phyloP scores from a whole-genome alignment of 2,329 filamentous ascomycete species.

The Pseudogymnoascus verrucosus region DNA sequence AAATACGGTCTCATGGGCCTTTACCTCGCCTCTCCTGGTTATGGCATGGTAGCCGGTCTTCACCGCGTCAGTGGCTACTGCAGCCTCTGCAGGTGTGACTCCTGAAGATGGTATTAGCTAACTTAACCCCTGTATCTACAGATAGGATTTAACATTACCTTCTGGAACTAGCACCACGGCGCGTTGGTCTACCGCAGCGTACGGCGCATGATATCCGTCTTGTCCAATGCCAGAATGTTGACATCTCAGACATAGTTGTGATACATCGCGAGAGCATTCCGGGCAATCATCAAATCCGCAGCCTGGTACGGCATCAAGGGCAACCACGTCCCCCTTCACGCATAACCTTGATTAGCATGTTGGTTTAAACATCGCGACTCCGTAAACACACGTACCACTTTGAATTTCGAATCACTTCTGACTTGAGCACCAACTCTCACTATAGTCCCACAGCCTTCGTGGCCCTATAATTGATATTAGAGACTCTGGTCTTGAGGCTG shows the following conservation, averaged over 20 bases:
- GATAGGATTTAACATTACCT: not conserved
- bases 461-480: not conserved
- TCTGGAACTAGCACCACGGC: not conserved
- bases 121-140: not conserved
- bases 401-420: not conserved
- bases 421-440: not conserved
- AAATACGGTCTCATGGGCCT: constrained; percentile 30
- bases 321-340: constrained; percentile 26
- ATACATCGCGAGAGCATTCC: constrained; percentile 33
- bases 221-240: constrained; percentile 38
- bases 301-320: constrained; percentile 27
- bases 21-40: constrained; percentile 29
- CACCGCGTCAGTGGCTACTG: constrained; percentile 35
- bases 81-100: constrained; percentile 27
- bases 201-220: constrained; percentile 37
- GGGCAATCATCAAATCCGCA: constrained; percentile 28
- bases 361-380: not conserved
- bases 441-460: not conserved
- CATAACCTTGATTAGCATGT: not conserved
- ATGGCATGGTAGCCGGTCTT: constrained; percentile 35
- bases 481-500: too few relatives aligned
- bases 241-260: constrained; percentile 31
- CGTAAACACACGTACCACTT: not conserved
- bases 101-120: constrained; percentile 9
- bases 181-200: constrained; percentile 20